Base-by-base conservation (phyloP, 306 rosid species). In the Echinosophora koreensis region DNA sequence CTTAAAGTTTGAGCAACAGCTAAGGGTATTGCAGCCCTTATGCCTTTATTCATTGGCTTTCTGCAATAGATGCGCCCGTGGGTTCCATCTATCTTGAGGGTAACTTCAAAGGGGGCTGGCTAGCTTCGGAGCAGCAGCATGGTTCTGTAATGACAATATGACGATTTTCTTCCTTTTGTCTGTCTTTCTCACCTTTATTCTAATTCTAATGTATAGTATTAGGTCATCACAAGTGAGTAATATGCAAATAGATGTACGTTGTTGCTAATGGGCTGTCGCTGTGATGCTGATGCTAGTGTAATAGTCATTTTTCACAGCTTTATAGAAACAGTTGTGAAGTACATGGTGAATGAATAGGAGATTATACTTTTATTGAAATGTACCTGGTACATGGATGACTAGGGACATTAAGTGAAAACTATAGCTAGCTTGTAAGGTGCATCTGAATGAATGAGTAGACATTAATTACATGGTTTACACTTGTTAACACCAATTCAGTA, bases 21-120 rank as follows among this genome's bases (percentile, higher is more conserved):
- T 37, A 10, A 22, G n/a, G 32, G 17, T 16, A 30, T 62, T 62
- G 39, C 17, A 16, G 16, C 80, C 50, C 13, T 14, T 1, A 54
- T 77, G 41, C 27, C 34, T 65, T 15, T 46, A 62, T 76, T 70
- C 57, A n/a, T 63, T 46, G 69, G 35, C 12, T 69, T 56, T 55
- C 22, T 17, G 46, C 30, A 2, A 44, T 77, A 66, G 37, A 47
- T 54, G 35, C 59, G 39, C 32, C 49, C 1, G 5, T 57, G n/a
- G 56, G 32, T 11, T 66, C 38, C 76, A 60, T 75, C 69, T 50
- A 73, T 59, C 65, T 74, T 12, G 4, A 41, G 14, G 41, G 10
- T 68, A 68, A 68, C 16, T 69, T 75, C 5, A 5, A 15, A 6
- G 5, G 30, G 35, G 22, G 34, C 55, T 50, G 22, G 34, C 55